Conservation (phyloP, 1,139 yeast species). For the Suhomyces wounanorum region DNA sequence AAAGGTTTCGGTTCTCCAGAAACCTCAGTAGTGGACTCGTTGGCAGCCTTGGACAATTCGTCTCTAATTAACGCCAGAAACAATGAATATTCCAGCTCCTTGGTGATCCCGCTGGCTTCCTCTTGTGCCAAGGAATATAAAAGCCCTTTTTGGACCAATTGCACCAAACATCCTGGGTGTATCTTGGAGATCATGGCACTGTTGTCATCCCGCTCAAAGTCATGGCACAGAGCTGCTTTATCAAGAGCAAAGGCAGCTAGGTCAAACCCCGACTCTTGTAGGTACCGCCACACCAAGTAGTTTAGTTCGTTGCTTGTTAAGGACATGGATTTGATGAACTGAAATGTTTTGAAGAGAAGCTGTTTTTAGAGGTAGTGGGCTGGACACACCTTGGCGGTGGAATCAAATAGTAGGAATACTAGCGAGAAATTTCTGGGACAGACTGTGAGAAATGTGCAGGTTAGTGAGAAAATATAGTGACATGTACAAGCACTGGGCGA, state of each 20-base stretch:
- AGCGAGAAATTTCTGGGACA: background rate
- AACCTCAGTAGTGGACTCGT: background rate
- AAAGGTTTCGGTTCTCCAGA: slow-evolving; percentile 12
- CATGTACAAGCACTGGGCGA: background rate
- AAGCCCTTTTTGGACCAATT: slow-evolving; percentile 82
- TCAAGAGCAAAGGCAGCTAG: slow-evolving; percentile 81
- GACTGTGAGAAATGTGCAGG: background rate
- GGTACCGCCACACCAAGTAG: slow-evolving; percentile 89
- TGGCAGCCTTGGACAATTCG: slow-evolving; percentile 15
- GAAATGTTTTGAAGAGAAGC: background rate
- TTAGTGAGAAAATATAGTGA: background rate
- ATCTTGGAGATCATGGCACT: slow-evolving; percentile 50
- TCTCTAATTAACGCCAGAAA: slow-evolving; percentile 35
- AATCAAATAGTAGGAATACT: background rate
- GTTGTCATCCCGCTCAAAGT: slow-evolving; percentile 52
- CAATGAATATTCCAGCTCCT: slow-evolving; percentile 24
- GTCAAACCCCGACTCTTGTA: slow-evolving; percentile 85
- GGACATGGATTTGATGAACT: slow-evolving; percentile 53
- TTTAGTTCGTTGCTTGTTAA: slow-evolving; percentile 83
- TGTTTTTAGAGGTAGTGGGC: background rate
- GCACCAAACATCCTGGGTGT: slow-evolving; percentile 73
- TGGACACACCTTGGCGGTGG: background rate
- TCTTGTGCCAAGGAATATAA: slow-evolving; percentile 53
- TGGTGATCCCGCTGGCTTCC: slow-evolving; percentile 19
- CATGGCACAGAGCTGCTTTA: slow-evolving; percentile 66